A percentile compares a stretch with the other conserved stretches of the same genome.
Conservation (phyloP, 202 grass and related monocot species). For the Elaeis oleifera region DNA sequence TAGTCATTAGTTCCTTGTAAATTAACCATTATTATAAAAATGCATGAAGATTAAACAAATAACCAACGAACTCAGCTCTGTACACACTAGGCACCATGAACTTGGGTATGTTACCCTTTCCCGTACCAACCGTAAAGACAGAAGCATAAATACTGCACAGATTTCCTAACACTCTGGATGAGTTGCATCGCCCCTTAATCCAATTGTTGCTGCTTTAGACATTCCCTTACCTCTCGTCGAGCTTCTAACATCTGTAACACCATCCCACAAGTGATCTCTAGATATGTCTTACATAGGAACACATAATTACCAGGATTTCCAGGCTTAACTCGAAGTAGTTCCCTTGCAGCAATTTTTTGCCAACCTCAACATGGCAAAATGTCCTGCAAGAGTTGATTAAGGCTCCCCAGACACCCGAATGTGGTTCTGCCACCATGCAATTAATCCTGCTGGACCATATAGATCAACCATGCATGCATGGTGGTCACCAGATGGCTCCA, state of each 20-base stretch:
- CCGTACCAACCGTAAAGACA: conserved; percentile 33
- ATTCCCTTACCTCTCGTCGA: conserved; percentile 39
- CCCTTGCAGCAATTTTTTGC: conserved; percentile 33
- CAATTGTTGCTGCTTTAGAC: conserved; percentile 42
- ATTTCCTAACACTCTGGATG: conserved; percentile 39
- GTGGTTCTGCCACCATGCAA: conserved; percentile 48
- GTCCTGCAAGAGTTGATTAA: conserved; percentile 59
- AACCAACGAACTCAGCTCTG: too few species aligned
- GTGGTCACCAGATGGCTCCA: conserved; percentile 45
- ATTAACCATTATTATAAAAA: too few species aligned
- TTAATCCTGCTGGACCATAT: conserved; percentile 51
- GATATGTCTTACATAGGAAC: conserved; percentile 48
- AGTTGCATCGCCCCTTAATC: conserved; percentile 39
- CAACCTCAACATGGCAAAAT: conserved; percentile 33
- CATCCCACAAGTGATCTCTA: conserved; percentile 34
- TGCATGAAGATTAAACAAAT: too few species aligned
- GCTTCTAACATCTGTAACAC: conserved; percentile 27
- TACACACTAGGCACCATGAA: too few species aligned
- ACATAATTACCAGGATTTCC: conserved; percentile 60
- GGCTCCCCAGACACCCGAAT: conserved; percentile 62
- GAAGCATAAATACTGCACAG: conserved; percentile 28
- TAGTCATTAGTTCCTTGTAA: too few species aligned
- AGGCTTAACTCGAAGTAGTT: conserved; percentile 46
- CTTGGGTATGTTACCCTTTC: background rate
- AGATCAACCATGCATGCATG: conserved; percentile 69